Base-by-base conservation (phyloP, 768 basidiomycete genomes). In the Agaricus blazei region DNA sequence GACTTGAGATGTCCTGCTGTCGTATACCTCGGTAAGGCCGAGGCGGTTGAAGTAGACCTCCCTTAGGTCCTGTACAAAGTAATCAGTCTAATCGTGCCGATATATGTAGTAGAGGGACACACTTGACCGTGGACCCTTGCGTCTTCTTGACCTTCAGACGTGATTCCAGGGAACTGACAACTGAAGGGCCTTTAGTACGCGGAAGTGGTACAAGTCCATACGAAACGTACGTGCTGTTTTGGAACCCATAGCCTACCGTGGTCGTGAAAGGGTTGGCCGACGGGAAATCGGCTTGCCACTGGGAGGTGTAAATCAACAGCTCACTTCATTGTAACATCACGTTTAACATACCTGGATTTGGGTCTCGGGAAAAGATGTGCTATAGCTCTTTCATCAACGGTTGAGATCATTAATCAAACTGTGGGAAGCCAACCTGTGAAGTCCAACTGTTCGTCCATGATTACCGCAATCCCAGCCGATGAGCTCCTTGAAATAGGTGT, bases 101-200 rank as follows among this genome's bases (percentile, higher is more conserved):
- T 26, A 14, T 29, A 6, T 14, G 5, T 29, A 41, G n/a, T 9
- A 34, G 29, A 38, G 34, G 29, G 19, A 56, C 70, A 51, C 57
- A 75, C 75, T 9, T 68, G 49, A 54, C 79, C 79, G 58, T 80
- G 79, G 0, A 65, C 67, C 37, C 75, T 68, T 1, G 75, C 67
- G 59, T 80, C 78, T 41, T 72, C 67, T 3, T 79, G 65, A 12
- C 76, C 78, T 54, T 72, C 68, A 5, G 68, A 57, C 1, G 79
- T 78, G 14, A 78, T 74, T 64, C 79, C 77, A 19, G 78, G 79
- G 50, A 79, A 73, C 57, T 79, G 77, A 40, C 78, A 81, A 23
- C 77, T 78, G 45, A 11, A 48, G 12, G 15, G 28, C n/a, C 14
- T 49, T 29, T 50, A 34, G 38, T 42, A 51, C 45, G 23, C 42